These are phyloP conservation scores for Picochlorum sp. DNA, from an alignment of 139 green algal genomes.

Conservation along the genomic window DNA sequence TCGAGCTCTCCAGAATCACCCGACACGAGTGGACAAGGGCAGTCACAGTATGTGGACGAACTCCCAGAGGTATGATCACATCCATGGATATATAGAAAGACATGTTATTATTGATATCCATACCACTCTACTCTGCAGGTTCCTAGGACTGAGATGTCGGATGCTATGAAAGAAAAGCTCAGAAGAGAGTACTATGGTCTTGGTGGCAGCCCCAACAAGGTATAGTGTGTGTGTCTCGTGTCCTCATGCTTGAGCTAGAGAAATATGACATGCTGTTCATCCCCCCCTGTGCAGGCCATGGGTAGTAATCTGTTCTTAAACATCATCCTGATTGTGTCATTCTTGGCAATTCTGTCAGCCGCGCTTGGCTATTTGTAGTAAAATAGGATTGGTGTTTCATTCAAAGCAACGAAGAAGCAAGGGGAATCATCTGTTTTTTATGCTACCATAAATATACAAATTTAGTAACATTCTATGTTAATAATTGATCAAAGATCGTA, in stretches of 20 bases:
- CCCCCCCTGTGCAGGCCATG: not conserved
- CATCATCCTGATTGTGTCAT: constrained; percentile 18
- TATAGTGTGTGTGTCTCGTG: too few relatives aligned
- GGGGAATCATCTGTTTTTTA: too few relatives aligned
- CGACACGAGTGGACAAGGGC: not conserved
- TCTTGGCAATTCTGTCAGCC: constrained; percentile 14
- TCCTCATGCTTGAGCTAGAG: too few relatives aligned
- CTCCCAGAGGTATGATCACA: constrained; percentile 7
- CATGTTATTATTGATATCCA: not conserved
- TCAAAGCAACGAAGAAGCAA: too few relatives aligned
- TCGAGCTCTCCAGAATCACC: not conserved
- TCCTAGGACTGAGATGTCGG: constrained; percentile 11
- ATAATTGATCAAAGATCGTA: too few relatives aligned
- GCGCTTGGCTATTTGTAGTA: not conserved
- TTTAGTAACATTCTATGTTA: too few relatives aligned
- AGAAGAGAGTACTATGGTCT: constrained; percentile 17
- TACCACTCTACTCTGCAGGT: constrained; percentile 5
- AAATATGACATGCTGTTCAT: too few relatives aligned
- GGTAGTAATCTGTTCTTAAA: constrained; percentile 16
- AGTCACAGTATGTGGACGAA: constrained; percentile 18
- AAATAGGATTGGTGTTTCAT: too few relatives aligned
- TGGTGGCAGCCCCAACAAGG: constrained; percentile 25
- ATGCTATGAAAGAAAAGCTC: constrained; percentile 25
- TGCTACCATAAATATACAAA: too few relatives aligned
- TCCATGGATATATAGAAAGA: not conserved